These are phyloP conservation scores for Xylariales sp. DNA, from an alignment of 2,329 filamentous ascomycete genomes.

Conservation along the genomic window DNA sequence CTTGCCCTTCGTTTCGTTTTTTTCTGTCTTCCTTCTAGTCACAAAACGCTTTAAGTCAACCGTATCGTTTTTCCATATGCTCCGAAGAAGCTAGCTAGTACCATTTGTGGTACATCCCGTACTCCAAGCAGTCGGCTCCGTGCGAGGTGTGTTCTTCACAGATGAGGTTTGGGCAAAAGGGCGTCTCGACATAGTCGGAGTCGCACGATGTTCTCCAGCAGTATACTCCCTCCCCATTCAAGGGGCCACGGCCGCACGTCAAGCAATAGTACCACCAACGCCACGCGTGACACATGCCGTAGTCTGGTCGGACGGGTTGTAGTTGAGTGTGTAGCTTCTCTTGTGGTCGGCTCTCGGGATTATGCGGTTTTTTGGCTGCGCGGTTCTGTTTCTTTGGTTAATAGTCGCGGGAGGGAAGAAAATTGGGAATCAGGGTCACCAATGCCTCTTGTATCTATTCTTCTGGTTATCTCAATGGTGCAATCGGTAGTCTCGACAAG, in stretches of 20 bases:
- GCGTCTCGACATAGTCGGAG: constrained; percentile 40
- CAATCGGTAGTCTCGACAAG: constrained; percentile 5
- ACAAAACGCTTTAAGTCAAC: not conserved
- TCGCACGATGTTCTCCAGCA: constrained; percentile 43
- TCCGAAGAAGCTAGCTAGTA: constrained; percentile 1
- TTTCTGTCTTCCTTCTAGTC: not conserved
- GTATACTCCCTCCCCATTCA: constrained; percentile 39
- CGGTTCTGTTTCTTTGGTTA: constrained; percentile 15
- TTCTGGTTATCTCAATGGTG: not conserved
- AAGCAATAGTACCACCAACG: constrained; percentile 45
- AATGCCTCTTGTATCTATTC: constrained; percentile 11
- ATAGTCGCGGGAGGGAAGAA: not conserved
- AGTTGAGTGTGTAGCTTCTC: constrained; percentile 2
- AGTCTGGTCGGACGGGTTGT: not conserved
- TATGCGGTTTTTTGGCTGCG: not conserved
- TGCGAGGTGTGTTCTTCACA: constrained; percentile 38
- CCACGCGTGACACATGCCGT: constrained; percentile 42
- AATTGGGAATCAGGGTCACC: constrained; percentile 8
- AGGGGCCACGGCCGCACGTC: constrained; percentile 42
- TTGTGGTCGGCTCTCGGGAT: not conserved
- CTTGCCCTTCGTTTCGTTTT: not conserved
- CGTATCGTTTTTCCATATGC: not conserved
- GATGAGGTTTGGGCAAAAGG: constrained; percentile 41
- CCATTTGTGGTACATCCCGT: constrained; percentile 42
- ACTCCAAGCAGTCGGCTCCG: constrained; percentile 40